Base-by-base conservation (phyloP, 1,284 basidiomycete genomes). In the Ganoderma sinense region DNA sequence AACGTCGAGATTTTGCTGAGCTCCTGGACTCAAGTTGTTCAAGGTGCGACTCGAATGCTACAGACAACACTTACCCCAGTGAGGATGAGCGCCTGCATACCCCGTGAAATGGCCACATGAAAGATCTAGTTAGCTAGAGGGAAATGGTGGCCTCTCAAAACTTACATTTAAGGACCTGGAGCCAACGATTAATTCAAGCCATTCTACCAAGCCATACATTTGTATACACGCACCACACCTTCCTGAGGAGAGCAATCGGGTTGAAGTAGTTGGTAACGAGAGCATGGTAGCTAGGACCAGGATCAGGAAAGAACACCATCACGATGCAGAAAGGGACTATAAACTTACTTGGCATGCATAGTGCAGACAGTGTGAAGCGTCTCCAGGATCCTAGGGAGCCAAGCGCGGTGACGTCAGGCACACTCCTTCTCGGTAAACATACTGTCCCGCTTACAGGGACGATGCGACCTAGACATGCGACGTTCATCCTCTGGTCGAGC, bases 201-300 rank as follows among this genome's bases (percentile, higher is more conserved):
- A 14, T 55, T 26, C 5, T 3, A 53, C 4, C 4, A 29, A 14
- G 29, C 29, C 26, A 18, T 29, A 20, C 2, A 6, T 2, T 31
- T 14, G 16, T 31, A 18, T 31, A 26, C 36, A 40, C 60, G 23
- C 16, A 62, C 60, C 60, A 62, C n/a, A 41, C 10, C 0, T 20
- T 26, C 11, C 29, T 7, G 3, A 5, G 2, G 14, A 62, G 60
- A 4, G 26, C 14, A 4, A 5, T 4, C 2, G 40, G 26, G 11
- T 41, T 18, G 60, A 62, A 62, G 23, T 41, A 62, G 23, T 41
- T 45, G 11, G 60, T 41, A 10, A 62, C 60, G 16, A 62, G 60
- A 2, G 5, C 43, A 29, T 62, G 39, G 26, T 62, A 62, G 60
- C 60, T 62, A 13, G 11, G 2, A 6, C 1, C 2, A 14, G 11